Conservation (phyloP, 495 filamentous ascomycete species). For the Penicillium antarcticum region DNA sequence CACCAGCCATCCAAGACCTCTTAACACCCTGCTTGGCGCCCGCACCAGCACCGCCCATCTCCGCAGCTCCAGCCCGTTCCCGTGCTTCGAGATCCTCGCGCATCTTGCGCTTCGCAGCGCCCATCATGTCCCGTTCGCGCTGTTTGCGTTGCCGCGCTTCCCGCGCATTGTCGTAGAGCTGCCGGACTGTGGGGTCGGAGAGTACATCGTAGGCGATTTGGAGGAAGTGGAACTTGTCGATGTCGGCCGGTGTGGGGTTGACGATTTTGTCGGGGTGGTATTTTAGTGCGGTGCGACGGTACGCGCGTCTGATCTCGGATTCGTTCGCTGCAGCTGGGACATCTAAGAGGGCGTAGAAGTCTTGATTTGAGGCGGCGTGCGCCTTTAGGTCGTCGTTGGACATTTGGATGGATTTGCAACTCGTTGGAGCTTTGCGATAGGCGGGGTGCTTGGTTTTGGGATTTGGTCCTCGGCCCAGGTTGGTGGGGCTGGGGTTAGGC, state of each 20-base stretch:
- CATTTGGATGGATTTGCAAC: slow-evolving; percentile 22
- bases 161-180: slow-evolving; percentile 68
- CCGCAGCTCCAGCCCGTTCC: slow-evolving; percentile 45
- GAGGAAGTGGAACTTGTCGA: slow-evolving; percentile 72
- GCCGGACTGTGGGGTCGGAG: slow-evolving; percentile 55
- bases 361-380: slow-evolving; percentile 57
- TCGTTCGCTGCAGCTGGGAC: slow-evolving; percentile 61
- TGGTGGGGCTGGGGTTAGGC: too few species aligned
- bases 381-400: slow-evolving; percentile 52
- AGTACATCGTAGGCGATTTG: slow-evolving; percentile 72
- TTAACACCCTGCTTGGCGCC: slow-evolving; percentile 38
- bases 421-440: not conserved
- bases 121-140: slow-evolving; percentile 62
- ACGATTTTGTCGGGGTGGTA: slow-evolving; percentile 85
- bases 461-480: not conserved
- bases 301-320: slow-evolving; percentile 78
- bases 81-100: slow-evolving; percentile 69
- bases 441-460: not conserved
- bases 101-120: slow-evolving; percentile 66
- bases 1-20: slow-evolving; percentile 39
- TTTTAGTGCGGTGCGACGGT: slow-evolving; percentile 82
- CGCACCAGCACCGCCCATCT: slow-evolving; percentile 3
- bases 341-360: slow-evolving; percentile 83
- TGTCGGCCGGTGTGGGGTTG: slow-evolving; percentile 52
- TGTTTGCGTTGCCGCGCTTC: slow-evolving; percentile 58